Evolutionary conservation across 2,329 filamentous ascomycete species (phyloP).

Genomic region (Talaromyces sp.): DNA sequence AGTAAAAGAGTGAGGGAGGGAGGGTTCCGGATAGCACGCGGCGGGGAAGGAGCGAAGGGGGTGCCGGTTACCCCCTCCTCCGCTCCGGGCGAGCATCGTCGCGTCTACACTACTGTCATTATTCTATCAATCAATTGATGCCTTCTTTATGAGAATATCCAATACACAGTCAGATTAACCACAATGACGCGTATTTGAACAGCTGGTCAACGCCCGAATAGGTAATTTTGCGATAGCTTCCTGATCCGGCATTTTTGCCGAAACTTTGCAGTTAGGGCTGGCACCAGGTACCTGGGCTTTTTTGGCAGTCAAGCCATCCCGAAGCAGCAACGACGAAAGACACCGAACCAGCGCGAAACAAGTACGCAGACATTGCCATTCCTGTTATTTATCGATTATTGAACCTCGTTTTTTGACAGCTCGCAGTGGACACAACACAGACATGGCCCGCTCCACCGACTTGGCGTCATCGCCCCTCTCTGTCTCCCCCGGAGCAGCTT

Average conservation of each 20-base stretch:
- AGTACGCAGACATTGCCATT: neutral
- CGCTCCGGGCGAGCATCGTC: neutral
- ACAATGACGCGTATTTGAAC: neutral
- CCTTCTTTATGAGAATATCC: neutral
- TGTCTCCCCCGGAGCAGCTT: slow-evolving; percentile 93
- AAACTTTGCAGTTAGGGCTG: neutral
- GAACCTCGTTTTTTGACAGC: neutral
- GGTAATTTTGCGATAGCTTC: neutral
- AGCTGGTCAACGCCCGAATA: neutral
- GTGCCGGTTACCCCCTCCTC: neutral
- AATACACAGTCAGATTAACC: neutral
- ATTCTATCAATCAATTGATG: neutral
- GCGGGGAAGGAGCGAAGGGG: neutral
- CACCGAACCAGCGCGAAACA: neutral
- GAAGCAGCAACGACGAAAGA: neutral
- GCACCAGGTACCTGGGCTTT: neutral
- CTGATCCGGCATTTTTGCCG: neutral
- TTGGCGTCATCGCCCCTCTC: slow-evolving; percentile 48
- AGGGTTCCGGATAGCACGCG: neutral
- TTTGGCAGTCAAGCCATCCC: neutral
- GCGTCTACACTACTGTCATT: neutral
- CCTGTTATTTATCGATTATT: neutral
- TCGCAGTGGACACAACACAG: neutral
- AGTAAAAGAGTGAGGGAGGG: neutral
- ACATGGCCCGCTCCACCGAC: neutral